Base-by-base conservation (phyloP, 306 rosid species). In the Mucuna pruriens region DNA sequence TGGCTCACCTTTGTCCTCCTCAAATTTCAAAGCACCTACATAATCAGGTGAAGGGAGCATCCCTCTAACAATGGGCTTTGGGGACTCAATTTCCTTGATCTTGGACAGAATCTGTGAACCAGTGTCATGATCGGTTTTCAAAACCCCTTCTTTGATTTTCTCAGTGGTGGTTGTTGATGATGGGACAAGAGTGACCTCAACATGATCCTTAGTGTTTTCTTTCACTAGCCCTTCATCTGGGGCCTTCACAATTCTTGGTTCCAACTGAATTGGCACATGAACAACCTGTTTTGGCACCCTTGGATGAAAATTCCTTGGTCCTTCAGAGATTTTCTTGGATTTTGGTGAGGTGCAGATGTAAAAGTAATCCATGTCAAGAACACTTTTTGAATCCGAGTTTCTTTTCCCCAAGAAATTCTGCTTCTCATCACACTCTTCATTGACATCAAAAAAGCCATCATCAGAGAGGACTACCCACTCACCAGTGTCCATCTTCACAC, bases 391-490 rank as follows among this genome's bases (percentile, higher is more conserved):
- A 22, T 83, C 80, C 2, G 88, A 68, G 49, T 73, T 75, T 52
- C 65, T 46, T 49, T 82, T 90, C 29, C 78, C 82, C 3, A 48
- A 49, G 58, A 77, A 46, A 20, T 77, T 65, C 33, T 74, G 87
- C 15, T 84, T 89, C 72, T 81, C 88, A 36, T 71, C 90, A 16
- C 46, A 85, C 55, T 83, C 88, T 13, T 85, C 92, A 19, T 71
- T 83, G 80, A 65, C 71, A 85, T 85, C 93, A 60, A 85, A 80
- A 74, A 79, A 83, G 2, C 87, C 86, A 78, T 86, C 91, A 70
- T 93, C 91, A 25, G 94, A 80, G 62, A 95, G 90, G 45, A 85
- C 75, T 3, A 86, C 97, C 98, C 98, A 95, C 79, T 85, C 98
- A 49, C 87, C 90, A 39, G 87, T 62, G 78, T 95, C 97, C 98